Base-by-base conservation (phyloP, 1,139 yeast species). In the Citeromyces siamensis region DNA sequence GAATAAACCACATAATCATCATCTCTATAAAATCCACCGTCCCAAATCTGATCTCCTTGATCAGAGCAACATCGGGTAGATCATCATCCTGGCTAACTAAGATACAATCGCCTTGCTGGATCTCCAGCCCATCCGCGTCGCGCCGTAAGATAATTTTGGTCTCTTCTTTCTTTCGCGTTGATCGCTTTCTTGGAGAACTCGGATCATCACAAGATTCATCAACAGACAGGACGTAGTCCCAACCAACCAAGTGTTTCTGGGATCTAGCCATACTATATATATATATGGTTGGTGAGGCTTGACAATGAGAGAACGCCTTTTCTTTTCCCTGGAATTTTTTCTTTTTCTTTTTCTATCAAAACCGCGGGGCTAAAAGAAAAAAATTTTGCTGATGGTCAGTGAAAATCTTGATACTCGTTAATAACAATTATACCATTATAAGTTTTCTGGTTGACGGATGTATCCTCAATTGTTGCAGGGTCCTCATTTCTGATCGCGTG, bases 21-120 rank as follows among this genome's bases (percentile, higher is more conserved):
- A 70, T 41, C 19, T 64, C 71, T 3, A 68, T 43, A 40, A 56
- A 64, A 23, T 50, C 51, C 29, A 57, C 58, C 19, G 55, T 56
- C 1, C 70, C 74, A 41, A 64, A 59, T 27, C 46, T 40, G 19
- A 70, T 62, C 18, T 66, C 70, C 33, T 58, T 57, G 19, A 70
- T 55, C 12, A 68, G 44, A 1, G 59, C 71, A n/a, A 62, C 40
- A 23, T 55, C 61, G 1, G 57, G 38, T 34, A 40, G 7, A 36
- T 48, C 34, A 8, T 35, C 39, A 19, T 35, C 35, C 28, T 38
- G 39, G 13, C 39, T 37, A 1, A 62, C 55, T 4, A 60, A 42
- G 0, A 68, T 42, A 18, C 60, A 49, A 41, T 64, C 70, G 1
- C 75, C 75, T n/a, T 49, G 56, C 33, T 51, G 53, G 14, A 69